Percentiles rank a stretch among this genome's conserved stretches.
phyloP scores from a whole-genome alignment of 2,329 filamentous ascomycete species.

The Amylocarpus encephaloides region DNA sequence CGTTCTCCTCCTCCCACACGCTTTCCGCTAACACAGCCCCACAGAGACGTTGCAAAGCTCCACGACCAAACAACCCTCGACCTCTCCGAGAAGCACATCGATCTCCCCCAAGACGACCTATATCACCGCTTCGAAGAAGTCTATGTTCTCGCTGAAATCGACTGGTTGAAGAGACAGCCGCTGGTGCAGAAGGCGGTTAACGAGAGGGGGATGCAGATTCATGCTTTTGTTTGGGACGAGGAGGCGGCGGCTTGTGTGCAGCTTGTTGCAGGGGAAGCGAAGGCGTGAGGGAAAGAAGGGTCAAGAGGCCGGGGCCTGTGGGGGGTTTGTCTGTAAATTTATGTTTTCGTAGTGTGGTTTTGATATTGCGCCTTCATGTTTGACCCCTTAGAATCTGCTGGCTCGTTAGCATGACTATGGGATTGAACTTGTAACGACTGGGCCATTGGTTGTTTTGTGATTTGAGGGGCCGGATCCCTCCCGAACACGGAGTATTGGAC shows the following conservation, averaged over 20 bases:
- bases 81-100: constrained; percentile 5
- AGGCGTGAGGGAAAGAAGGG: not conserved
- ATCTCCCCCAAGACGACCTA: constrained; percentile 33
- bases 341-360: too few relatives aligned
- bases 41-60: constrained; percentile 22
- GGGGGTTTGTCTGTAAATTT: too few relatives aligned
- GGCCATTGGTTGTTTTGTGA: too few relatives aligned
- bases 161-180: constrained; percentile 50
- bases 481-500: too few relatives aligned
- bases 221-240: constrained; percentile 58
- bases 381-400: too few relatives aligned
- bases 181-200: constrained; percentile 53
- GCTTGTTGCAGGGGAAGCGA: constrained; percentile 39
- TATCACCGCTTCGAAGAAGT: constrained; percentile 52
- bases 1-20: not conserved
- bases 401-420: too few relatives aligned
- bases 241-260: constrained; percentile 47
- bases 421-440: too few relatives aligned
- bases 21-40: not conserved
- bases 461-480: too few relatives aligned
- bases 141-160: constrained; percentile 53
- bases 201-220: constrained; percentile 53
- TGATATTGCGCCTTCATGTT: too few relatives aligned
- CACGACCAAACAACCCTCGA: constrained; percentile 15
- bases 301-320: not conserved